Evolutionary conservation across 2,329 filamentous ascomycete genomes (phyloP).

Genomic region (Pseudohalonectria lignicola): DNA sequence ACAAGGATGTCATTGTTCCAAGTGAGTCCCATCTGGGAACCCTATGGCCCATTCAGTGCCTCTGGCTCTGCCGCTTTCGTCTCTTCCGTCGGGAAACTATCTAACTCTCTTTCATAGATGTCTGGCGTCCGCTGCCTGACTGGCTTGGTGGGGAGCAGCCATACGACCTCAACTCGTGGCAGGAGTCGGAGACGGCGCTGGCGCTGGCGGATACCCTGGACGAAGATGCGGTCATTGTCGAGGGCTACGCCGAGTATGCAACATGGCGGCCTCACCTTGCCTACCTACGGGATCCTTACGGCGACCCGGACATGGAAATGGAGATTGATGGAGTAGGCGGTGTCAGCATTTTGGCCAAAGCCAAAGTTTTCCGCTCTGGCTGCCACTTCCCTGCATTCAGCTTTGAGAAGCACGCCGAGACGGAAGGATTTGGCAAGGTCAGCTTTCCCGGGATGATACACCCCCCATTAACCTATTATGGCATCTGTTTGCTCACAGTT

Average conservation of each 20-base stretch:
- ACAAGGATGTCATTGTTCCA: conserved; percentile 96
- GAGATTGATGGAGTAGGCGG: conserved; percentile 96
- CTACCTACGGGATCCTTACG: conserved; percentile 91
- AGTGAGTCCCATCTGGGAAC: too few species aligned
- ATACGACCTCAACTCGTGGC: conserved; percentile 98
- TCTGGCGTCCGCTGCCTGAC: conserved; percentile 96
- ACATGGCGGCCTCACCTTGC: conserved; percentile 96
- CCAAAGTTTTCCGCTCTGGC: conserved; percentile 85
- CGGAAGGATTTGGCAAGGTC: conserved; percentile 98
- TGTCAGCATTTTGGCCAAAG: conserved; percentile 94
- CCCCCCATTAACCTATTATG: conserved; percentile 4
- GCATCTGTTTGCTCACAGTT: conserved; percentile 5
- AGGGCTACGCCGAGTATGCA: conserved; percentile 97
- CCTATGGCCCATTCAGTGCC: background rate
- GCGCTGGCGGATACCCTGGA: conserved; percentile 90
- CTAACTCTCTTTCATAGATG: conserved; percentile 49
- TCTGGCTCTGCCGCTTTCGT: background rate
- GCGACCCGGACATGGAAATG: conserved; percentile 99
- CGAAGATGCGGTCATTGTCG: conserved; percentile 96
- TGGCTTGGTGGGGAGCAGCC: conserved; percentile 98
- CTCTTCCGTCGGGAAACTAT: background rate
- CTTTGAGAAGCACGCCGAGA: conserved; percentile 97
- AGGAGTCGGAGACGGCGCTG: conserved; percentile 94
- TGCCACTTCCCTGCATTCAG: conserved; percentile 98
- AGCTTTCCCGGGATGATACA: too few species aligned